Base-by-base conservation (phyloP, 2,329 filamentous ascomycete species). In the Mariannaea sp. region DNA sequence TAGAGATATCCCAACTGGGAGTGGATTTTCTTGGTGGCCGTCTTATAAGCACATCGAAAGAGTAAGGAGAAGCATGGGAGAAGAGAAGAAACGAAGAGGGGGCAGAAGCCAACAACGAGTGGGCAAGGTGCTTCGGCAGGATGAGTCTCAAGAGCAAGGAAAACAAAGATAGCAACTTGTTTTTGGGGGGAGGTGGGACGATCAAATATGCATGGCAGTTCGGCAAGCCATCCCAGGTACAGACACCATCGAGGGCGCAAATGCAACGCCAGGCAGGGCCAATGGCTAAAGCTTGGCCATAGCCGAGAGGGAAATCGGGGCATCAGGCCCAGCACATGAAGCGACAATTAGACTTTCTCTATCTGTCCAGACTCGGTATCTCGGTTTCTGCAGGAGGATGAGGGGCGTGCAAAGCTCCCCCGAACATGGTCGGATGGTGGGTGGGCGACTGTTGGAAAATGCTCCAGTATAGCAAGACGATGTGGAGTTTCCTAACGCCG, bases 261-360 rank as follows among this genome's bases (percentile, higher is more conserved):
- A 49, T 40, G 38, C 44, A 40, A 40, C 33, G 29, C 9, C 7
- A 29, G 30, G 32, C 44, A 27, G 33, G n/a, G 22, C 27, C 42
- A 35, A 30, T 19, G 30, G 22, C 22, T n/a, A 52, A 36, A 46
- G 49, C 42, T 33, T 45, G 27, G 50, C 46, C 57, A 63, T 49
- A 51, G 42, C 52, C 53, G 36, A 53, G 32, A 8, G n/a, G n/a
- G n/a, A n/a, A n/a, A n/a, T n/a, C 41, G 47, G 42, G 38, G 33
- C 19, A 35, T 27, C 33, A 40, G 45, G 52, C 53, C 47, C 30
- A 30, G 47, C 49, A 40, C 47, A 49, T 39, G 26, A 17, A 9
- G 19, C 36, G 60, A 60, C 49, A 58, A 64, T 62, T 65, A 65
- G 24, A 65, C 62, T 65, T 65, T 65, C 38, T 30, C 32, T 49